These are phyloP conservation scores for Turritis glabra DNA, from an alignment of 345 rosid genomes.

Conservation along the genomic window DNA sequence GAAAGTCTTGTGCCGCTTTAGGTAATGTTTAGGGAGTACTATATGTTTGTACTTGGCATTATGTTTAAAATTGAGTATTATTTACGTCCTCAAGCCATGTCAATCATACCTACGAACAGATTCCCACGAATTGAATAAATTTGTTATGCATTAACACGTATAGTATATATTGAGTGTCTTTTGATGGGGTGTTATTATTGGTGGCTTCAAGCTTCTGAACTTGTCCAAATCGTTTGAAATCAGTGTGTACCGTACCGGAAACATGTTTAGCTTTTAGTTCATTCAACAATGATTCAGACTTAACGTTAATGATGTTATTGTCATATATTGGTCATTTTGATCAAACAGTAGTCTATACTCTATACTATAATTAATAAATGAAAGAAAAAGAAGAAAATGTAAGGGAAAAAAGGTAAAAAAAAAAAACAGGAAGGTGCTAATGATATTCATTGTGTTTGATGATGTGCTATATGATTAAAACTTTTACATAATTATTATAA, in stretches of 20 bases:
- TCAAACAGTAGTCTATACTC: neutral
- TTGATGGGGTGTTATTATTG: too few relatives aligned
- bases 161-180: too few relatives aligned
- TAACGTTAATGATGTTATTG: neutral
- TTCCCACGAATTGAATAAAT: neutral
- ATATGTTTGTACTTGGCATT: neutral
- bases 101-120: neutral
- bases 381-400: neutral
- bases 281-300: neutral
- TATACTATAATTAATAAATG: too few relatives aligned
- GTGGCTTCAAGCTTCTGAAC: too few relatives aligned
- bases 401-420: neutral
- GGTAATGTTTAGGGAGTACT: neutral
- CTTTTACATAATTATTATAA: conserved; percentile 24
- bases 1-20: neutral
- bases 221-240: too few relatives aligned
- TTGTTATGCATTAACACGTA: neutral
- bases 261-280: neutral
- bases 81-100: neutral
- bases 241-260: too few relatives aligned
- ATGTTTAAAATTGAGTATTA: neutral
- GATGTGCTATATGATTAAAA: conserved; percentile 25
- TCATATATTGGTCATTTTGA: neutral
- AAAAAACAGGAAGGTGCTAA: neutral
- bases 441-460: conserved; percentile 13